A percentile compares a stretch with the other conserved stretches of the same genome.
phyloP scores from a whole-genome alignment of 2,329 filamentous ascomycete genomes.

The Ascomycota sp. region DNA sequence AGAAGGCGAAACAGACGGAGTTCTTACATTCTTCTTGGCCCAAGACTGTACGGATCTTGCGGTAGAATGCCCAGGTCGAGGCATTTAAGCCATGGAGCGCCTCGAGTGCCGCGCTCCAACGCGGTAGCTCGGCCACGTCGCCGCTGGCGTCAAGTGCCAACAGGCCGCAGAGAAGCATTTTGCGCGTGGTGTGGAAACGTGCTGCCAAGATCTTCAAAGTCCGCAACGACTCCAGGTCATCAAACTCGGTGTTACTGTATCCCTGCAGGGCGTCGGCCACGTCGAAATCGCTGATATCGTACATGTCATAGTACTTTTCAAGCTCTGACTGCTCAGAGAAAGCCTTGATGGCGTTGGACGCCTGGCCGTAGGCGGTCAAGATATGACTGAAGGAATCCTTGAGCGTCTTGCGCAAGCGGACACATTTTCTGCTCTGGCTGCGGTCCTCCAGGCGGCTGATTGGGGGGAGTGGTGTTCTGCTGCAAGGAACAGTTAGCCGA shows the following conservation, averaged over 20 bases:
- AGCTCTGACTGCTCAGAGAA: constrained; percentile 65
- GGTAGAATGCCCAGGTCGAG: constrained; percentile 39
- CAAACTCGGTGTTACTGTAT: constrained; percentile 46
- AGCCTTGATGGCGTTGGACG: constrained; percentile 45
- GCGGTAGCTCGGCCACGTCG: constrained; percentile 51
- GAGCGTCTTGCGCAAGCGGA: constrained; percentile 58
- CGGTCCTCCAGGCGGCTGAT: constrained; percentile 78
- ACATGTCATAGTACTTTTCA: constrained; percentile 83
- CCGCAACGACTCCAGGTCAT: constrained; percentile 60
- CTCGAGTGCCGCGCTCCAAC: constrained; percentile 63
- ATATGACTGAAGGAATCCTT: constrained; percentile 47
- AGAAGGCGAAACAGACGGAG: not conserved
- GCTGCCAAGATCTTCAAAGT: constrained; percentile 65
- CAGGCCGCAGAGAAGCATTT: constrained; percentile 74
- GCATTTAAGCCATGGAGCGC: constrained; percentile 46
- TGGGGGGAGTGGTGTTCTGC: constrained; percentile 77
- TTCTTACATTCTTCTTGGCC: constrained; percentile 59
- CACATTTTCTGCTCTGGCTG: constrained; percentile 57
- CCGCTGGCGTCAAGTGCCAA: constrained; percentile 71
- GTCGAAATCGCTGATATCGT: constrained; percentile 57
- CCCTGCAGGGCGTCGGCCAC: constrained; percentile 48
- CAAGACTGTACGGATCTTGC: constrained; percentile 47
- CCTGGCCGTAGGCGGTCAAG: constrained; percentile 51
- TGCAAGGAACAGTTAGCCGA: constrained; percentile 13
- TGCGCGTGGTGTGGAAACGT: constrained; percentile 60